Conservation (phyloP, 1,284 basidiomycete genomes). For the Ustanciosporium gigantosporum region DNA sequence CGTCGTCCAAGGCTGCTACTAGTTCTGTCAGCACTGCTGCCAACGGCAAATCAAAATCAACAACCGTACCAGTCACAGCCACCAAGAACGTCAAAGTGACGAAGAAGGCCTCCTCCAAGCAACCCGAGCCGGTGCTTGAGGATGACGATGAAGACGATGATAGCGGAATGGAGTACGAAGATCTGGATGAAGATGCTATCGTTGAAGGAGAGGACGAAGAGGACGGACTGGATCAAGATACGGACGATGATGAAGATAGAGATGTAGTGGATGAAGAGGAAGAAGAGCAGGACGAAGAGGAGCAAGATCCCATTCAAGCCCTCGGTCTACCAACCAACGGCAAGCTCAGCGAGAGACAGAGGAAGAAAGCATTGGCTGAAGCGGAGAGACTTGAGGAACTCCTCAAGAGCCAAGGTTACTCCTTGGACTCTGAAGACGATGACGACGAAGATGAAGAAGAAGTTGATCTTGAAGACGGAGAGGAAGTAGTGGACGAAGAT, state of each 20-base stretch:
- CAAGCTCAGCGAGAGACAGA: constrained; percentile 52
- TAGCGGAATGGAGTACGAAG: constrained; percentile 52
- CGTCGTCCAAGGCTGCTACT: background rate
- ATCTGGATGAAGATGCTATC: constrained; percentile 62
- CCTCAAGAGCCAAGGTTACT: constrained; percentile 55
- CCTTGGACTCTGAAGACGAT: constrained; percentile 45
- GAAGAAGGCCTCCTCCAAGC: constrained; percentile 58
- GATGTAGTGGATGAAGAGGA: constrained; percentile 31
- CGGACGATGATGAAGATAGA: constrained; percentile 14
- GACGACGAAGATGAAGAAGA: constrained; percentile 22
- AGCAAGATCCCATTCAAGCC: constrained; percentile 33
- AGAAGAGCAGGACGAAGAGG: constrained; percentile 19
- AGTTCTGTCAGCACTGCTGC: background rate
- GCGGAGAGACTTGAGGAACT: constrained; percentile 58
- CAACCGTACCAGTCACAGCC: background rate
- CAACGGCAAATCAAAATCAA: constrained; percentile 6
- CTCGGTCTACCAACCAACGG: constrained; percentile 50
- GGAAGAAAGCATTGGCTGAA: constrained; percentile 58
- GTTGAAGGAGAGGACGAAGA: constrained; percentile 61
- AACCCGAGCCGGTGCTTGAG: constrained; percentile 64
- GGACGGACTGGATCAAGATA: constrained; percentile 52
- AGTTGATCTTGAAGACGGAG: constrained; percentile 10
- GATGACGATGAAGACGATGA: constrained; percentile 63
- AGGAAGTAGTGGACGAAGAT: constrained; percentile 8
- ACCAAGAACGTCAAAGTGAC: constrained; percentile 1